Evolutionary conservation across 768 basidiomycete genomes (phyloP).

Genomic region (Mycena polygramma): DNA sequence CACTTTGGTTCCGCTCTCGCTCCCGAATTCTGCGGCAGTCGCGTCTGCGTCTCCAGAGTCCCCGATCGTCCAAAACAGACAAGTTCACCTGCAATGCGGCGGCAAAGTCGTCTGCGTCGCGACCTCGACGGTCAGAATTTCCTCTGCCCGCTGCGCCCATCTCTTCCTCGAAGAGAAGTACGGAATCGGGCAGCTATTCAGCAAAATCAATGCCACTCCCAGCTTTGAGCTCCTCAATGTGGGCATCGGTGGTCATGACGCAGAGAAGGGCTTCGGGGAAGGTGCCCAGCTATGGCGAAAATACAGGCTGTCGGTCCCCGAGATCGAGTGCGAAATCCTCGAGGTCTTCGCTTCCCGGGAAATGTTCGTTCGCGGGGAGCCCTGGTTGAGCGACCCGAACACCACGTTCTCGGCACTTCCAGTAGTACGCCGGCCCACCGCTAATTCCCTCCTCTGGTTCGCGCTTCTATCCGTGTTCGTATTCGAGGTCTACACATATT

Average conservation of each 20-base stretch:
- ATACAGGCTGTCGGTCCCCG: constrained; percentile 68
- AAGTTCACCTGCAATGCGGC: constrained; percentile 73
- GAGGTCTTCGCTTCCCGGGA: constrained; percentile 78
- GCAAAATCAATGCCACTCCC: constrained; percentile 64
- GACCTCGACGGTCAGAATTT: constrained; percentile 74
- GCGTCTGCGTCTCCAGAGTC: constrained; percentile 59
- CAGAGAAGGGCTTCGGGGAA: constrained; percentile 40
- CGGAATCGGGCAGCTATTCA: constrained; percentile 78
- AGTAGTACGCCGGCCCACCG: background rate
- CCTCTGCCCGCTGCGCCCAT: constrained; percentile 65
- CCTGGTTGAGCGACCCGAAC: constrained; percentile 61
- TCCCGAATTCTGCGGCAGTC: constrained; percentile 52
- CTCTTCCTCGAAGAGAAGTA: constrained; percentile 77
- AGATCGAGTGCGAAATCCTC: constrained; percentile 75
- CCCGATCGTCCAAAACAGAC: constrained; percentile 72
- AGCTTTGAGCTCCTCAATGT: constrained; percentile 70
- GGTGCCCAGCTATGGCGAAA: constrained; percentile 60
- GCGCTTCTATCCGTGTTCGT: constrained; percentile 13
- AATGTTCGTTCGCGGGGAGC: constrained; percentile 71
- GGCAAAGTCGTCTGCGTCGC: constrained; percentile 72
- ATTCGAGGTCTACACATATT: constrained; percentile 36
- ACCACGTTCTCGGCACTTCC: background rate
- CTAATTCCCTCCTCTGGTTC: constrained; percentile 16
- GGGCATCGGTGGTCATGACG: constrained; percentile 54
- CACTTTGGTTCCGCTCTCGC: constrained; percentile 46